A percentile compares a stretch with the other conserved stretches of the same genome.
Conservation (phyloP, 345 rosid genomes). For the Kandelia obovata region DNA sequence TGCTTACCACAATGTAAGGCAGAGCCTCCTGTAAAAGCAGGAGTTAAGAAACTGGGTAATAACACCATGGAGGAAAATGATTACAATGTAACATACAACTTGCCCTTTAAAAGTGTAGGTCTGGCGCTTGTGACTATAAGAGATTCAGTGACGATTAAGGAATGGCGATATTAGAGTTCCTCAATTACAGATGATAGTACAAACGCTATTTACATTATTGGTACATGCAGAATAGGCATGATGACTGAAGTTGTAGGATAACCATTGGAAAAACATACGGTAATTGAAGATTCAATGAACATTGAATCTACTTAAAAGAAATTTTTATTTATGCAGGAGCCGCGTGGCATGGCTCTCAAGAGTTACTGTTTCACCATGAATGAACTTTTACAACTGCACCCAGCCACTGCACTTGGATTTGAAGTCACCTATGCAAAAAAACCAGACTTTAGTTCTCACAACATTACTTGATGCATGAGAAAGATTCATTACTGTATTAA, state of each 20-base stretch:
- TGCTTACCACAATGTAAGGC: no score
- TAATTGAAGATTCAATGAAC: conserved; percentile 4
- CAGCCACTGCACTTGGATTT: conserved; percentile 92
- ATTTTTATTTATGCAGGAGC: neutral
- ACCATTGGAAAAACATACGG: neutral
- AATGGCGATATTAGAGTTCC: neutral
- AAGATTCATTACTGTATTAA: neutral
- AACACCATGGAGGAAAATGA: neutral
- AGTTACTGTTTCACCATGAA: conserved; percentile 80
- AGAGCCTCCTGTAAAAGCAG: no score
- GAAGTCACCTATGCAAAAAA: conserved; percentile 58
- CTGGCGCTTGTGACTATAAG: neutral
- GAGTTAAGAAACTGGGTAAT: no score
- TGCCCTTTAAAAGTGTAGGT: neutral
- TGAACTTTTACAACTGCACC: conserved; percentile 96
- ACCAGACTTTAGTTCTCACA: conserved; percentile 8
- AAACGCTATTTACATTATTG: conserved; percentile 9
- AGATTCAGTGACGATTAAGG: neutral
- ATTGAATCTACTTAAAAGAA: neutral
- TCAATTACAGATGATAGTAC: neutral
- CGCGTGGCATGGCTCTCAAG: neutral
- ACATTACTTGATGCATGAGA: neutral
- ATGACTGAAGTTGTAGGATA: conserved; percentile 3
- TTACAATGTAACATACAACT: neutral
- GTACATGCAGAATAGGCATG: conserved; percentile 2